Evolutionary conservation across 2,329 filamentous ascomycete species (phyloP).

Genomic region (Claviceps purpurea): DNA sequence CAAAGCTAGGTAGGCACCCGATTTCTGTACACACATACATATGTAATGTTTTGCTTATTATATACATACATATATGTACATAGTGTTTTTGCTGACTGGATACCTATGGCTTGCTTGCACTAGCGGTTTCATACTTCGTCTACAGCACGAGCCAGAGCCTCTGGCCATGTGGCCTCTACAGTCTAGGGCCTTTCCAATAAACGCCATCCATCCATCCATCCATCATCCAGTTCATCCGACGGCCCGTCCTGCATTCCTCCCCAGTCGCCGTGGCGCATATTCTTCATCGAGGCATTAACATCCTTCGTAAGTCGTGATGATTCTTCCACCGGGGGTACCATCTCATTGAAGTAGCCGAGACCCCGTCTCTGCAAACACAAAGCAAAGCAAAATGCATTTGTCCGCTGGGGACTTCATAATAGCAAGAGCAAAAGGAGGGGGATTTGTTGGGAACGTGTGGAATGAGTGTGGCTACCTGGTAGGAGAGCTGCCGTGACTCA

Average conservation of each 20-base stretch:
- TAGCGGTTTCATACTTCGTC: not conserved
- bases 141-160: not conserved
- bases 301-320: not conserved
- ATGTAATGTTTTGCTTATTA: no score
- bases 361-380: not conserved
- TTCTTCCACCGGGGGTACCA: not conserved
- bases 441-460: not conserved
- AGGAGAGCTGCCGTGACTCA: no score
- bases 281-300: not conserved
- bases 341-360: not conserved
- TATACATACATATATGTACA: no score
- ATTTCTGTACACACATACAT: no score
- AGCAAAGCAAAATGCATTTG: not conserved
- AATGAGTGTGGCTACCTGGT: not conserved
- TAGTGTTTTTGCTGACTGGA: no score
- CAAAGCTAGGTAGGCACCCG: no score
- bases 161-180: not conserved
- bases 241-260: not conserved
- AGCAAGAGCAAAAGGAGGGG: not conserved
- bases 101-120: no score
- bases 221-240: not conserved
- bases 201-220: not conserved
- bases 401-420: not conserved
- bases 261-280: not conserved
- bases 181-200: not conserved